These are phyloP conservation scores for Sonneratia caseolaris DNA, from an alignment of 345 rosid species.

Conservation along the genomic window DNA sequence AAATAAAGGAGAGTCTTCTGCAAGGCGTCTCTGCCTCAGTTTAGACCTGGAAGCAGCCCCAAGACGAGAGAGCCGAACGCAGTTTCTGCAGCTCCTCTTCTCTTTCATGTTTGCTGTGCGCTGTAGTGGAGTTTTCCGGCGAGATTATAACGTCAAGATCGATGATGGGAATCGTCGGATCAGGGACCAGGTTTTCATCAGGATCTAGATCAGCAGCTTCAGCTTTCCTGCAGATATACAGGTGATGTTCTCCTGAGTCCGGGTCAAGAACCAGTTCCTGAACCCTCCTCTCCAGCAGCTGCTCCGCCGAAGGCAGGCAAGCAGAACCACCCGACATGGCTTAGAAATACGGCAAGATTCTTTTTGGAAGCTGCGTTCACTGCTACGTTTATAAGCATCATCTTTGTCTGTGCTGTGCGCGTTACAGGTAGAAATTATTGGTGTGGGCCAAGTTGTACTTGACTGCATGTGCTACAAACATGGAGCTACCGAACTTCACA, in stretches of 20 bases:
- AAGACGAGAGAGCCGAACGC: constrained; percentile 32
- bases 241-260: constrained; percentile 17
- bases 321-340: constrained; percentile 18
- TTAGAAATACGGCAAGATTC: neutral
- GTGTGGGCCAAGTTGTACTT: too few relatives aligned
- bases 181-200: neutral
- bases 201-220: constrained; percentile 9
- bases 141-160: constrained; percentile 25
- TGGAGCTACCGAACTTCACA: too few relatives aligned
- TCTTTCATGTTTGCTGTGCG: constrained; percentile 8
- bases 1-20: too few relatives aligned
- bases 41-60: constrained; percentile 50
- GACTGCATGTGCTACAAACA: too few relatives aligned
- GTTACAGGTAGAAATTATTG: too few relatives aligned
- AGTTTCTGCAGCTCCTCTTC: constrained; percentile 29
- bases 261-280: constrained; percentile 28
- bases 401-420: too few relatives aligned
- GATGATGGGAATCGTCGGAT: constrained; percentile 23
- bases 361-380: too few relatives aligned
- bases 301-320: constrained; percentile 15
- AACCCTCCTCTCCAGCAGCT: constrained; percentile 30
- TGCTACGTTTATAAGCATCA: too few relatives aligned
- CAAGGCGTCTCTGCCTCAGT: too few relatives aligned
- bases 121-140: neutral
- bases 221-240: constrained; percentile 19